These are phyloP conservation scores for Metschnikowia peoriensis DNA, from an alignment of 805 yeast species.

Conservation along the genomic window DNA sequence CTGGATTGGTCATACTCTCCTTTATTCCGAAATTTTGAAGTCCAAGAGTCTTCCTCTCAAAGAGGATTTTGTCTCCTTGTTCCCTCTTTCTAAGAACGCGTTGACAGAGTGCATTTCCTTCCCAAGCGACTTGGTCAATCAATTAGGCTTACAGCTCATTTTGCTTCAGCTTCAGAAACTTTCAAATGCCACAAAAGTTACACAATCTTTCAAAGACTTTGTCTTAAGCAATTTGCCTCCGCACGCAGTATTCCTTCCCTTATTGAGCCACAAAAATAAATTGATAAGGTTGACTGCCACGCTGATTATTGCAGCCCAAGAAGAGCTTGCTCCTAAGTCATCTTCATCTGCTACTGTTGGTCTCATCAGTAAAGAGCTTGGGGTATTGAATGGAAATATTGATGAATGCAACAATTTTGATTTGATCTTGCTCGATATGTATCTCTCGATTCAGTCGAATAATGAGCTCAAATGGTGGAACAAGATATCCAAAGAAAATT, in stretches of 20 bases:
- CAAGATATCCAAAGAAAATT: conserved; percentile 37
- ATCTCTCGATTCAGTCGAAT: conserved; percentile 54
- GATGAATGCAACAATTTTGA: conserved; percentile 49
- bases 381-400: conserved; percentile 1
- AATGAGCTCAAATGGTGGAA: conserved; percentile 83
- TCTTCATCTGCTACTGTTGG: conserved; percentile 19
- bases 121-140: conserved; percentile 53
- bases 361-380: conserved; percentile 7
- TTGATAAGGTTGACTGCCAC: conserved; percentile 49
- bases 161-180: conserved; percentile 53
- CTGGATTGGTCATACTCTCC: conserved; percentile 74
- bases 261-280: conserved; percentile 43
- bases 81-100: conserved; percentile 56
- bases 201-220: conserved; percentile 27
- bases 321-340: conserved; percentile 18
- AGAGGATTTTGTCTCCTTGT: conserved; percentile 61
- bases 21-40: conserved; percentile 56
- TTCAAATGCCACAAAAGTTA: conserved; percentile 9
- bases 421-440: conserved; percentile 55
- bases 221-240: conserved; percentile 43
- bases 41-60: conserved; percentile 50
- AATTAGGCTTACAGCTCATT: conserved; percentile 61
- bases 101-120: conserved; percentile 53
- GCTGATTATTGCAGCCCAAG: conserved; percentile 39
- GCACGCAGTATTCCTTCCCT: conserved; percentile 37